Percentiles rank a stretch among this genome's conserved stretches.
These are phyloP conservation scores for Ettlia oleoabundans DNA, from an alignment of 139 green algal genomes.

Conservation along the genomic window DNA sequence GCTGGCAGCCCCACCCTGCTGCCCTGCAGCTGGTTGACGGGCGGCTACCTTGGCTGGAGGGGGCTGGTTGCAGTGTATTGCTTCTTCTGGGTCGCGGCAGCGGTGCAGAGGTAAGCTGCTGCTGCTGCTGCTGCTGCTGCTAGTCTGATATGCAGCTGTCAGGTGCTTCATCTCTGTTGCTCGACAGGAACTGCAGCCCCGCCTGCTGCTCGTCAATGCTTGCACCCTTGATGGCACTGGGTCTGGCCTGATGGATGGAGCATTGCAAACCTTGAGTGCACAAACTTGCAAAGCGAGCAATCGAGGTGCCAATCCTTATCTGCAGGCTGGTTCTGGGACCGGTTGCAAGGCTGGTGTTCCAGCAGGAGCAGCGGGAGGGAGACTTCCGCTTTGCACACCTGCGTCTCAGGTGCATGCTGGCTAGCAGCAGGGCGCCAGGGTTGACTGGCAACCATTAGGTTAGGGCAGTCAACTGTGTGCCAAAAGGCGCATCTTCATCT, in stretches of 20 bases:
- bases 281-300: no score
- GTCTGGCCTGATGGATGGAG: background rate
- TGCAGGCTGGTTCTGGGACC: constrained; percentile 50
- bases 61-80: constrained; percentile 37
- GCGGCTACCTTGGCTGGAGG: constrained; percentile 49
- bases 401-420: constrained; percentile 30
- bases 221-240: background rate
- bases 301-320: no score
- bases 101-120: constrained; percentile 45
- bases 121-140: no score
- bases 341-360: constrained; percentile 55
- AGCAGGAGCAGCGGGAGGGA: constrained; percentile 63
- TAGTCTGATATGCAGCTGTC: no score
- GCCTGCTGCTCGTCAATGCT: background rate
- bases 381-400: constrained; percentile 52
- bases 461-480: background rate
- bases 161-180: background rate
- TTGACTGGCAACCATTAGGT: no score
- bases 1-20: no score
- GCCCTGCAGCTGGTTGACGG: constrained; percentile 37
- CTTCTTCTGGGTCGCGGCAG: constrained; percentile 57
- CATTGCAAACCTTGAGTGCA: background rate
- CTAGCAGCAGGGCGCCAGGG: no score
- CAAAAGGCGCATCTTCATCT: no score
- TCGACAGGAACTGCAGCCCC: no score